Evolutionary conservation across 2,329 filamentous ascomycete species (phyloP), one percentile per base, ranked within the genome.

Genomic region (Talaromyces sp.): DNA sequence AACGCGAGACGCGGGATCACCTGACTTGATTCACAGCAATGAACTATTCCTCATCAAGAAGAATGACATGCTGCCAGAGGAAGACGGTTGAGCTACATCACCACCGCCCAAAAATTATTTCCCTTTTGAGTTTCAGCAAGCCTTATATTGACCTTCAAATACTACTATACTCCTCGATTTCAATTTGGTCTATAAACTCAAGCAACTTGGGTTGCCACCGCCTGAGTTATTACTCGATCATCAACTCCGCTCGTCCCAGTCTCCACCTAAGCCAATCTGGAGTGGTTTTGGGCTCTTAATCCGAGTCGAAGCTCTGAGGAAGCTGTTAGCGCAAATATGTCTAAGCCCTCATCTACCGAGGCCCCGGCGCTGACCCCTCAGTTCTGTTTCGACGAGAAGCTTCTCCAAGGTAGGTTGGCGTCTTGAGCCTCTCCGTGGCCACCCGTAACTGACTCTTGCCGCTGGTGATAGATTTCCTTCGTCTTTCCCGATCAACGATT

Each of bases 401-500:
- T 84, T 16, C 75, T 92, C 43, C 80, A 84, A 84, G 88, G 89
- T 90, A 71, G 37, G 78, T 62, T 10, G 11, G 11, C 16, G 13
- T 30, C 16, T 33, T 19, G n/a, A 14, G 10, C 11, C 20, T 19
- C 7, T 13, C 14, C 10, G 17, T 9, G 11, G 39, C 24, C 27
- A 17, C 37, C 14, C 22, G n/a, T 19, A 27, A 16, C 37, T 49
- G 17, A 49, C 41, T 4, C 20, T 96, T 92, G 95, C 70, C 16
- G 16, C 24, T 47, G 40, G 51, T 45, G 40, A 67, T 40, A 96
- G 94, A 96, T 71, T 99, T 99, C 71, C 82, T 99, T 19, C 89
- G 91, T 35, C 74, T 94, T 60, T 97, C 93, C 9, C 86, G 94
- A 58, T 81, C 85, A 47, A 85, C 89, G 43, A 87, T 97, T 66